Evolutionary conservation across 2,329 filamentous ascomycete genomes (phyloP).

Genomic region (Dissoconium aciculare): DNA sequence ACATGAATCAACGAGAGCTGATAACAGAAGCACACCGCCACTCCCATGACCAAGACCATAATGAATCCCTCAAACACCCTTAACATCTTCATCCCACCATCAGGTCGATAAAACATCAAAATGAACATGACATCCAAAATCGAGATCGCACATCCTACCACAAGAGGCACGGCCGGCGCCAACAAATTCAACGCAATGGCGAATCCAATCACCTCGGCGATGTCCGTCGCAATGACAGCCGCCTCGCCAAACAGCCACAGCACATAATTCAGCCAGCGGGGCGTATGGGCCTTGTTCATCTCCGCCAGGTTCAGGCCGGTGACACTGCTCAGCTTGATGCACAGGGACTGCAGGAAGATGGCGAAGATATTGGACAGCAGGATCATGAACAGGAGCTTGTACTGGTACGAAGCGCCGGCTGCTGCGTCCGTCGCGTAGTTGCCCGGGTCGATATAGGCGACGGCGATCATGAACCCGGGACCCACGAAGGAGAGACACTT

Average conservation of each 20-base stretch:
- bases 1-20: conserved; percentile 48
- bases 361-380: conserved; percentile 56
- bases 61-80: conserved; percentile 53
- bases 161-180: conserved; percentile 44
- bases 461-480: conserved; percentile 48
- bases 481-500: conserved; percentile 46
- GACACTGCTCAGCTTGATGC: conserved; percentile 42
- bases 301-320: conserved; percentile 37
- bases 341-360: conserved; percentile 53
- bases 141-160: conserved; percentile 53
- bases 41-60: conserved; percentile 47
- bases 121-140: conserved; percentile 55
- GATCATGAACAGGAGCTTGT: conserved; percentile 52
- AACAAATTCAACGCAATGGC: conserved; percentile 56
- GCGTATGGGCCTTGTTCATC: conserved; percentile 35
- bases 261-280: conserved; percentile 39
- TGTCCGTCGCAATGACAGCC: conserved; percentile 45
- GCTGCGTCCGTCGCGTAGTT: conserved; percentile 59
- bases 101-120: conserved; percentile 49
- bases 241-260: conserved; percentile 41
- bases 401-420: conserved; percentile 51
- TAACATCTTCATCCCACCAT: conserved; percentile 42
- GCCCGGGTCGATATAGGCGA: conserved; percentile 37
- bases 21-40: conserved; percentile 56
- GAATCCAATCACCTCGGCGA: conserved; percentile 52